phyloP scores from a whole-genome alignment of 2,329 filamentous ascomycete species.

The Penicillium digitatum region DNA sequence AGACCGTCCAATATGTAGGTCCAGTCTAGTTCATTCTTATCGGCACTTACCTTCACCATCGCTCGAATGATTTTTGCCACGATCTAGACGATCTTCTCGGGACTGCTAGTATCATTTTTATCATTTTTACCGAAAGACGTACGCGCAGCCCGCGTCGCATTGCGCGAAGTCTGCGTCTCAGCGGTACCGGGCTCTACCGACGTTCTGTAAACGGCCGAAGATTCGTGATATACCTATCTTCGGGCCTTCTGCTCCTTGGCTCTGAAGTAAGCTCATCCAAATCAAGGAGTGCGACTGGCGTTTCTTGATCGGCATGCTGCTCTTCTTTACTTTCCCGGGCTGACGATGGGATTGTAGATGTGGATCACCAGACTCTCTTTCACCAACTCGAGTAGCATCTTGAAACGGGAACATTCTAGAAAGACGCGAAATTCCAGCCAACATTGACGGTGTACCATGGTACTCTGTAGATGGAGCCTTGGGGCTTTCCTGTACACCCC shows the following conservation, averaged over 20 bases:
- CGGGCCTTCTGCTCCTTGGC: conserved; percentile 24
- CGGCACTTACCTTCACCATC: conserved; percentile 55
- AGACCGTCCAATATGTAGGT: conserved; percentile 16
- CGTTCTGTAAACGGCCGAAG: conserved; percentile 18
- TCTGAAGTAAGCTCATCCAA: conserved; percentile 1
- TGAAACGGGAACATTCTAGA: background rate
- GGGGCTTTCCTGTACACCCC: background rate
- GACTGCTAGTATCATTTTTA: conserved; percentile 48
- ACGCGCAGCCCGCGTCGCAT: conserved; percentile 64
- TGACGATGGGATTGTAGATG: background rate
- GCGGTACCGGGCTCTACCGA: conserved; percentile 22
- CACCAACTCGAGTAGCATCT: background rate
- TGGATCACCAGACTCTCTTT: background rate
- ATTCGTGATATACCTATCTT: conserved; percentile 19
- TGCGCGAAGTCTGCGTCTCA: conserved; percentile 40
- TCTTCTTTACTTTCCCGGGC: background rate
- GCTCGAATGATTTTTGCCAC: conserved; percentile 60
- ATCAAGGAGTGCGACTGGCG: background rate
- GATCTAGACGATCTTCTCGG: conserved; percentile 62
- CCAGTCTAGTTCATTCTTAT: conserved; percentile 9
- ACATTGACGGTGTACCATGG: background rate
- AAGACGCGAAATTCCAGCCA: background rate
- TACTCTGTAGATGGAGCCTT: background rate
- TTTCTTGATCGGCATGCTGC: background rate
- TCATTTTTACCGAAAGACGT: conserved; percentile 58